A percentile compares a stretch with the other conserved stretches of the same genome.
phyloP scores from a whole-genome alignment of 176 grass and related monocot genomes.

The Melocanna baccifera region DNA sequence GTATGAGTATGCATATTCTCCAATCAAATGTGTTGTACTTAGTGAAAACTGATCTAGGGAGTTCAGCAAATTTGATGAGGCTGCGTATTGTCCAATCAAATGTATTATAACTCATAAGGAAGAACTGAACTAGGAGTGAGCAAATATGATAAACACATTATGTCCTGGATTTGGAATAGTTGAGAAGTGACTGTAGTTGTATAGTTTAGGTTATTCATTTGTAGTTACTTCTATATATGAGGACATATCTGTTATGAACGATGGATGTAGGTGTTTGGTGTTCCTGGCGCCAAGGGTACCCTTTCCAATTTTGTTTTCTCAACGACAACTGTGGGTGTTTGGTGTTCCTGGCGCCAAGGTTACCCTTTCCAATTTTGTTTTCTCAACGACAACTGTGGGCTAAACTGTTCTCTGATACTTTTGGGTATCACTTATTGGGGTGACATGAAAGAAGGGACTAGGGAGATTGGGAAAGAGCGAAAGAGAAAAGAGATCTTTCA shows the following conservation, averaged over 20 bases:
- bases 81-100: neutral
- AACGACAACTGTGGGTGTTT: neutral
- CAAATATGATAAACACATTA: neutral
- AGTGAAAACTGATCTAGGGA: neutral
- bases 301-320: neutral
- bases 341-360: neutral
- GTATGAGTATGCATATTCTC: neutral
- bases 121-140: neutral
- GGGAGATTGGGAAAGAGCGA: neutral
- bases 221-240: constrained; percentile 32
- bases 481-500: neutral
- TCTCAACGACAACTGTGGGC: neutral
- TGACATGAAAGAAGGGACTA: neutral
- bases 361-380: neutral
- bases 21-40: neutral
- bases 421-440: neutral
- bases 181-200: neutral
- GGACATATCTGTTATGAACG: constrained; percentile 13
- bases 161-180: neutral
- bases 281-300: neutral
- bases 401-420: neutral
- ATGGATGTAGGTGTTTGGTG: neutral
- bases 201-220: neutral
- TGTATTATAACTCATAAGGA: neutral
- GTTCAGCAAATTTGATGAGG: neutral